These are phyloP conservation scores for Neoboletus subvelutipes DNA, from an alignment of 768 basidiomycete genomes.

Conservation along the genomic window DNA sequence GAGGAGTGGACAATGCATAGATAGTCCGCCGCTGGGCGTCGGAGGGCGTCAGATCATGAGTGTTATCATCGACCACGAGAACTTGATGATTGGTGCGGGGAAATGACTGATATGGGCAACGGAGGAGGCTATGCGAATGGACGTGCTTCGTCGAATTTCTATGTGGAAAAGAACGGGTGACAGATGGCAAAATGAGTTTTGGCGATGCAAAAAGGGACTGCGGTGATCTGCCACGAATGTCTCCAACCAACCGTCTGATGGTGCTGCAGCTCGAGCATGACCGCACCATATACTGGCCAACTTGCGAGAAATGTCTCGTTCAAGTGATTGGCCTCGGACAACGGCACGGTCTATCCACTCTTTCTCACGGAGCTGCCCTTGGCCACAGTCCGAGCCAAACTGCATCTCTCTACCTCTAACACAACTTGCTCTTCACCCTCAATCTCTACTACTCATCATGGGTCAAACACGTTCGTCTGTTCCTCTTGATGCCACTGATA, in stretches of 20 bases:
- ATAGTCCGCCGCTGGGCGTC: constrained; percentile 71
- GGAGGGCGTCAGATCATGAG: constrained; percentile 30
- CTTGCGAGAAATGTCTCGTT: background rate
- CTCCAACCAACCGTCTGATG: constrained; percentile 3
- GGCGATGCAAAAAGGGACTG: constrained; percentile 1
- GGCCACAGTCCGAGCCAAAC: background rate
- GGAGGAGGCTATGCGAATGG: constrained; percentile 18
- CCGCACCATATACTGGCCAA: constrained; percentile 18
- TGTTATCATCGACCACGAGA: background rate
- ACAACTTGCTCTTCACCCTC: background rate
- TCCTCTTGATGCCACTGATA: background rate
- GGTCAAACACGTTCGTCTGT: constrained; percentile 76
- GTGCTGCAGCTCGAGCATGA: constrained; percentile 17
- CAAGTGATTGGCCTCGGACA: background rate
- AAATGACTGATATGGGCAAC: constrained; percentile 15
- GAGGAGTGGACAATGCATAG: constrained; percentile 85
- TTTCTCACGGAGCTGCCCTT: constrained; percentile 24
- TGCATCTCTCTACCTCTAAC: too few species aligned
- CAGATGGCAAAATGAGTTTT: constrained; percentile 13
- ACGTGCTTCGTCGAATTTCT: constrained; percentile 25
- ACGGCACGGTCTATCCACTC: too few species aligned
- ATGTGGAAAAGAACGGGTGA: constrained; percentile 19
- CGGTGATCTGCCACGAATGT: constrained; percentile 2
- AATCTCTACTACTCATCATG: constrained; percentile 45
- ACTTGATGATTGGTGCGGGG: background rate